Evolutionary conservation across 2,329 filamentous ascomycete species (phyloP).

Genomic region (Arthroderma sp.): DNA sequence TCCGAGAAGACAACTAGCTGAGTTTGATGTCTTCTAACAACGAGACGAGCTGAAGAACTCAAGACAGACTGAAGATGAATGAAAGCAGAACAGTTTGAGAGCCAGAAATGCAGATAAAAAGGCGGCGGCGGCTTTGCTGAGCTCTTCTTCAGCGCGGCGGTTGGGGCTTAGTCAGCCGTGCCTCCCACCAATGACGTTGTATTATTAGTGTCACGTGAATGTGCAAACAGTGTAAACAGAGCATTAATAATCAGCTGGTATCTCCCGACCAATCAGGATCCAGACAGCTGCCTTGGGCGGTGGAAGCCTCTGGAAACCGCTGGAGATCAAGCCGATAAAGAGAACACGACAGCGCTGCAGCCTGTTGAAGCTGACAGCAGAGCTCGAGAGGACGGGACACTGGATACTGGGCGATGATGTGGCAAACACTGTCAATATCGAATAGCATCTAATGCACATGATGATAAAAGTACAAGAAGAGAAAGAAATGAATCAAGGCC

Average conservation of each 20-base stretch:
- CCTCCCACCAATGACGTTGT: background rate
- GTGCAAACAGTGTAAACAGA: background rate
- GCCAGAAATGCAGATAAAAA: too few species aligned
- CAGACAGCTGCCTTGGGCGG: background rate
- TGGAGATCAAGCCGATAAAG: constrained; percentile 3
- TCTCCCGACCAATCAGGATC: constrained; percentile 7
- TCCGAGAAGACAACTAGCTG: too few species aligned
- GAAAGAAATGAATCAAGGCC: too few species aligned
- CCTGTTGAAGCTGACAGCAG: background rate
- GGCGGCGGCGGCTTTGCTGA: background rate
- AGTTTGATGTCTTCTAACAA: too few species aligned
- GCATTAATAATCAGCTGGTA: constrained; percentile 1
- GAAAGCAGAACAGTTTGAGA: too few species aligned
- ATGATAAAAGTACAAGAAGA: too few species aligned
- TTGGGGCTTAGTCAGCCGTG: constrained; percentile 4
- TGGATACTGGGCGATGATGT: too few species aligned
- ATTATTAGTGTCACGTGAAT: background rate
- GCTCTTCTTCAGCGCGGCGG: background rate
- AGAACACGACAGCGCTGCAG: constrained; percentile 3
- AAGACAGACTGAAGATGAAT: too few species aligned
- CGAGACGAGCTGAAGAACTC: too few species aligned
- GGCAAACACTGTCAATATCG: too few species aligned
- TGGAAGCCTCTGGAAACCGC: constrained; percentile 10
- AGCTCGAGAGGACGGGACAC: too few species aligned
- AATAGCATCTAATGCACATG: too few species aligned